phyloP scores from a whole-genome alignment of 2,329 filamentous ascomycete species.

The Penicillium expansum region DNA sequence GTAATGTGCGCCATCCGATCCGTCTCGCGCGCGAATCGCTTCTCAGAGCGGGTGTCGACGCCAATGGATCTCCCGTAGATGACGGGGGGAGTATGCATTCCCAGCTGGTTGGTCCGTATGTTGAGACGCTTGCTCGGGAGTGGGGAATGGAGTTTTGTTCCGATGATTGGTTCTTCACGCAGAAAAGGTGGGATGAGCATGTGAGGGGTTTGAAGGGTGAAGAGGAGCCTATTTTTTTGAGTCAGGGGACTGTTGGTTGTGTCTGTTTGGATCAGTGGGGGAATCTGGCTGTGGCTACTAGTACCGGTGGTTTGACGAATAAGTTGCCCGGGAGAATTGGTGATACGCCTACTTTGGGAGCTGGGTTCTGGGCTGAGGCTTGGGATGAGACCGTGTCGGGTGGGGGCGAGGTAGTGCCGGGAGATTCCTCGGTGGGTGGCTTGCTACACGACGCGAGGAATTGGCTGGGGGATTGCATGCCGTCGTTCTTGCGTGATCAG shows the following conservation, averaged over 20 bases:
- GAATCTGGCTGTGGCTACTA: conserved; percentile 65
- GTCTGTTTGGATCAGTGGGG: conserved; percentile 77
- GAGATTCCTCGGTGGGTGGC: neutral
- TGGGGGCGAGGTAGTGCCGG: neutral
- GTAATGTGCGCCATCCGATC: conserved; percentile 75
- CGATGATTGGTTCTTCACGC: conserved; percentile 73
- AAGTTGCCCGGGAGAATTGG: conserved; percentile 82
- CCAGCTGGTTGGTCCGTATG: conserved; percentile 64
- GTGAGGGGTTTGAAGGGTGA: conserved; percentile 53
- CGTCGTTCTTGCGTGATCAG: conserved; percentile 3
- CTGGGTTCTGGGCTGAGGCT: conserved; percentile 87
- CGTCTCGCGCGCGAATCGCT: conserved; percentile 69
- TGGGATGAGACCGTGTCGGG: conserved; percentile 52
- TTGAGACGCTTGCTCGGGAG: conserved; percentile 64
- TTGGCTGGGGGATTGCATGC: conserved; percentile 19
- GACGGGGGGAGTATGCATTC: conserved; percentile 54
- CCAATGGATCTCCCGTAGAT: conserved; percentile 55
- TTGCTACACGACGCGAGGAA: conserved; percentile 3
- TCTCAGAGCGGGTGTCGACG: conserved; percentile 49
- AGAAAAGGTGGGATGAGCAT: conserved; percentile 77
- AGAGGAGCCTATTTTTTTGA: conserved; percentile 45
- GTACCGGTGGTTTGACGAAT: conserved; percentile 78
- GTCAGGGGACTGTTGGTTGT: conserved; percentile 80
- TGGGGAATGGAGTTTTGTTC: conserved; percentile 67
- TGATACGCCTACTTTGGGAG: conserved; percentile 78